Evolutionary conservation across 306 rosid species (phyloP).

Genomic region (Prunus armeniaca): DNA sequence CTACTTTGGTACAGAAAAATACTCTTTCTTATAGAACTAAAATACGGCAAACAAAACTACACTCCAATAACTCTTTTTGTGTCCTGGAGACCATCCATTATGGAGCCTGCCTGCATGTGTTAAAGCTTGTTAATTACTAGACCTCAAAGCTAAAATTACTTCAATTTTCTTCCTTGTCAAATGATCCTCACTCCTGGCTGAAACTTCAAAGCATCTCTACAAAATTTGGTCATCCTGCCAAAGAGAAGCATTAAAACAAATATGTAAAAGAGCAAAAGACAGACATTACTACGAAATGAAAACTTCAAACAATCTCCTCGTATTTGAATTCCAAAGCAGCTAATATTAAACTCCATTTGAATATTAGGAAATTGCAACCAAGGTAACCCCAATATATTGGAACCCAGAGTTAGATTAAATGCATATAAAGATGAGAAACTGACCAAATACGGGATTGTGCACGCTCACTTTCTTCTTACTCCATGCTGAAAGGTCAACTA

Average conservation of each 20-base stretch:
- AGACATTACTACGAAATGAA: background rate
- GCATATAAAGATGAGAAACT: background rate
- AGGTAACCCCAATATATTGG: background rate
- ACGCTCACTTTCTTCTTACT: slow-evolving; percentile 69
- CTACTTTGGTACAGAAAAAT: no score
- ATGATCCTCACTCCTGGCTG: background rate
- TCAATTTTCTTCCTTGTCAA: background rate
- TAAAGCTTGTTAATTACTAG: no score
- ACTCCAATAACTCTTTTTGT: no score
- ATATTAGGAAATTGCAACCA: background rate
- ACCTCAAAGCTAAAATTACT: no score
- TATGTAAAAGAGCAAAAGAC: background rate
- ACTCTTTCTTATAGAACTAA: no score
- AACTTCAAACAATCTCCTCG: background rate
- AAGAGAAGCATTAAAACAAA: background rate
- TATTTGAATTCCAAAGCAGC: background rate
- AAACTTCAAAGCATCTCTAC: background rate
- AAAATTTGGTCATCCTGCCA: background rate
- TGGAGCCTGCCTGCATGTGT: no score
- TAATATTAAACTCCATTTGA: background rate
- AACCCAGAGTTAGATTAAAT: background rate
- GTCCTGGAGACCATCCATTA: no score
- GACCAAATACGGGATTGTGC: background rate
- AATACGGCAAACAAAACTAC: no score
- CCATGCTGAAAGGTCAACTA: background rate